Conservation (phyloP, 345 rosid genomes). For the Turnera subulata region DNA sequence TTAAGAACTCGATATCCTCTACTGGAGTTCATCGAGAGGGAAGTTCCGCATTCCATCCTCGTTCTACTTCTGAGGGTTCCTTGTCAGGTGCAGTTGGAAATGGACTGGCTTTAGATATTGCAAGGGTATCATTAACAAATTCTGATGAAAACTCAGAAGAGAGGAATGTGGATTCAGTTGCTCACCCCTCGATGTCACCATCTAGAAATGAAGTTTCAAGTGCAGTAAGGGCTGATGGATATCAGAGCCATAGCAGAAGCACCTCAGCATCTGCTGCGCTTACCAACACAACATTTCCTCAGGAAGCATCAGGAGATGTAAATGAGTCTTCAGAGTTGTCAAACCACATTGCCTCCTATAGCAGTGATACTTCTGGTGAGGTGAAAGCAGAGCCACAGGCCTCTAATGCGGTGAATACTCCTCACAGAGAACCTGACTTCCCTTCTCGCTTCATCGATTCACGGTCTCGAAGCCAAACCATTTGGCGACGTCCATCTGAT, state of each 20-base stretch:
- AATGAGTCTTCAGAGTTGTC: slow-evolving; percentile 57
- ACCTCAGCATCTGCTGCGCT: slow-evolving; percentile 51
- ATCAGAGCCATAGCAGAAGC: slow-evolving; percentile 52
- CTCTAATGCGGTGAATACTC: slow-evolving; percentile 31
- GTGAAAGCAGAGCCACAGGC: slow-evolving; percentile 47
- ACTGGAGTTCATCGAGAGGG: slow-evolving; percentile 39
- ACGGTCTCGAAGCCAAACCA: slow-evolving; percentile 51
- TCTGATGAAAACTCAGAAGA: slow-evolving; percentile 58
- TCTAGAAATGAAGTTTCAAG: slow-evolving; percentile 45
- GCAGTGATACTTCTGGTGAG: slow-evolving; percentile 81
- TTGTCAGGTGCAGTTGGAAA: slow-evolving; percentile 45
- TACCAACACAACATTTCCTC: slow-evolving; percentile 47
- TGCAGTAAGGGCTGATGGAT: slow-evolving; percentile 32
- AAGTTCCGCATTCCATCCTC: slow-evolving; percentile 56
- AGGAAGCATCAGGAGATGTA: slow-evolving; percentile 42
- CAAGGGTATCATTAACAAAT: slow-evolving; percentile 41
- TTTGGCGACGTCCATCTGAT: slow-evolving; percentile 76
- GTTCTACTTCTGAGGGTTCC: slow-evolving; percentile 53
- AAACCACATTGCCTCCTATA: slow-evolving; percentile 50
- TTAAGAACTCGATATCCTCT: slow-evolving; percentile 35
- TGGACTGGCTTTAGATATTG: slow-evolving; percentile 46
- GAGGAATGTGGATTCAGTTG: slow-evolving; percentile 35
- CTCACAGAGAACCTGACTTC: slow-evolving; percentile 54
- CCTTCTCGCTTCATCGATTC: slow-evolving; percentile 51
- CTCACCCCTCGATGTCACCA: slow-evolving; percentile 45